phyloP scores from a whole-genome alignment of 768 basidiomycete species.

The Suillus ampliporus region DNA sequence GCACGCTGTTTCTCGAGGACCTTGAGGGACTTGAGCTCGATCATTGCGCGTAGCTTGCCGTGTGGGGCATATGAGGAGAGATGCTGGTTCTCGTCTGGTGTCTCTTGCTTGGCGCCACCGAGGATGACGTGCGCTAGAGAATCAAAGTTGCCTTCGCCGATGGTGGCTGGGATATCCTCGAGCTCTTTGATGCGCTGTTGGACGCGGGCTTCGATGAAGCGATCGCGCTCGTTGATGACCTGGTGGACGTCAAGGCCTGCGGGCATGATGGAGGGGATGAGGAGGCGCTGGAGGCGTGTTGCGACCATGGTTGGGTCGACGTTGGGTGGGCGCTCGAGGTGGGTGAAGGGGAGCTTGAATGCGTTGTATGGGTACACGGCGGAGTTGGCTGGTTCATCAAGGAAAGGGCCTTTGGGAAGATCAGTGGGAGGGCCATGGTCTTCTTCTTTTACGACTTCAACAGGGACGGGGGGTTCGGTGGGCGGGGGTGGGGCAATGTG shows the following conservation, averaged over 20 bases:
- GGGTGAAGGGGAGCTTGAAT: constrained; percentile 81
- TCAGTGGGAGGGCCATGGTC: constrained; percentile 56
- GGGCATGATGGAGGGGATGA: constrained; percentile 92
- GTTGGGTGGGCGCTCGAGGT: constrained; percentile 70
- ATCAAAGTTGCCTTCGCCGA: constrained; percentile 77
- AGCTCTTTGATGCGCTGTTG: constrained; percentile 90
- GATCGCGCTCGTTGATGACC: constrained; percentile 89
- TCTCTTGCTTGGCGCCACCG: constrained; percentile 9
- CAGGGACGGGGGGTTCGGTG: constrained; percentile 23
- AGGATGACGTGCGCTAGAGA: constrained; percentile 46
- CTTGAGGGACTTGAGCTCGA: constrained; percentile 90
- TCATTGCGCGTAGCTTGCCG: constrained; percentile 86
- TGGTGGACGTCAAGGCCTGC: constrained; percentile 91
- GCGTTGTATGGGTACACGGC: constrained; percentile 93
- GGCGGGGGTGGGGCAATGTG: constrained; percentile 32
- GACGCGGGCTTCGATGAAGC: constrained; percentile 88
- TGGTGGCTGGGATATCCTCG: constrained; percentile 75
- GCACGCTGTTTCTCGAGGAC: constrained; percentile 92
- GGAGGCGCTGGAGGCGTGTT: constrained; percentile 76
- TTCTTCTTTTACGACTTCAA: constrained; percentile 55
- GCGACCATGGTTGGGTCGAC: constrained; percentile 66
- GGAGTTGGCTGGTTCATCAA: constrained; percentile 81
- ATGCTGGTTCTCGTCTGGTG: constrained; percentile 30
- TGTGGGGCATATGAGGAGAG: constrained; percentile 51
- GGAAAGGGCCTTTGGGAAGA: constrained; percentile 72